Evolutionary conservation across 768 basidiomycete species (phyloP).

Genomic region (Hypholoma fasciculare): DNA sequence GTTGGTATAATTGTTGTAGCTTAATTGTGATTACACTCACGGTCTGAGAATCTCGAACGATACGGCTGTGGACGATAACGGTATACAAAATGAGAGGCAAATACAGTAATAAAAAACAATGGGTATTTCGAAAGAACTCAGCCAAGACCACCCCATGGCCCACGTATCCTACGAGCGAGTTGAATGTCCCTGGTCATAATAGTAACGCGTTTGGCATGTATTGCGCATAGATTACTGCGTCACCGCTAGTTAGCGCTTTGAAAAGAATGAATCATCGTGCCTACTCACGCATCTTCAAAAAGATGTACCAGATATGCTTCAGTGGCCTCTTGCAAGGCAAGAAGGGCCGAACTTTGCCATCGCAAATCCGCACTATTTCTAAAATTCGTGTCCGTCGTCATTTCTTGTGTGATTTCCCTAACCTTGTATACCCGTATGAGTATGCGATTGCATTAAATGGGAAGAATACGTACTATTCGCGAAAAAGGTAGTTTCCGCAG

Average conservation of each 20-base stretch:
- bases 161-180: slow-evolving; percentile 92
- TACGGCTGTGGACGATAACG: slow-evolving; percentile 1
- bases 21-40: background rate
- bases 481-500: slow-evolving; percentile 90
- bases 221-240: slow-evolving; percentile 87
- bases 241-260: slow-evolving; percentile 4
- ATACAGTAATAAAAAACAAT: slow-evolving; percentile 2
- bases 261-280: background rate
- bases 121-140: slow-evolving; percentile 24
- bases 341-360: slow-evolving; percentile 94
- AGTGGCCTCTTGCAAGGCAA: slow-evolving; percentile 95
- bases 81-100: slow-evolving; percentile 1
- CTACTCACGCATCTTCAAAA: slow-evolving; percentile 96
- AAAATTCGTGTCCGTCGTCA: slow-evolving; percentile 76
- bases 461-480: slow-evolving; percentile 66
- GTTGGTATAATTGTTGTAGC: background rate
- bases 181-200: slow-evolving; percentile 98
- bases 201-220: slow-evolving; percentile 97
- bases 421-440: slow-evolving; percentile 45
- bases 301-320: slow-evolving; percentile 94
- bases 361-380: slow-evolving; percentile 64
- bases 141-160: slow-evolving; percentile 79
- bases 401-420: slow-evolving; percentile 90
- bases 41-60: background rate
- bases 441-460: background rate